Conservation (phyloP, 73 alveolate species). For the Paramecium biaurelia region DNA sequence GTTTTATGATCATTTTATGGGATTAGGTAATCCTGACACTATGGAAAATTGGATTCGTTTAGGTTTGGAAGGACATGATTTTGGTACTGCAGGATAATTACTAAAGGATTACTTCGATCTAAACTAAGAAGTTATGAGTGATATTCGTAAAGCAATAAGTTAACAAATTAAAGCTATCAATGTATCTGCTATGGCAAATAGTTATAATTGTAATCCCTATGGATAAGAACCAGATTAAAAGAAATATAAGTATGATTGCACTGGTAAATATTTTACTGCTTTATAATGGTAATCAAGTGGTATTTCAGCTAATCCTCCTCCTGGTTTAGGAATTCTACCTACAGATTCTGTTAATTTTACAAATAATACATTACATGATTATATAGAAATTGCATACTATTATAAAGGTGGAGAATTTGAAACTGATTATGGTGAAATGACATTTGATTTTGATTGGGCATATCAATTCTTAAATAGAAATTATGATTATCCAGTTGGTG, state of each 20-base stretch:
- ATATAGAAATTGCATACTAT: background rate
- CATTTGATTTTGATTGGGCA: conserved; percentile 52
- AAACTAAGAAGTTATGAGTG: background rate
- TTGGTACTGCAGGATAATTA: conserved; percentile 8
- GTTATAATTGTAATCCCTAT: background rate
- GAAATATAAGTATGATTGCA: conserved; percentile 24
- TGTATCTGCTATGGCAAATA: background rate
- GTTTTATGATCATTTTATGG: conserved; percentile 15
- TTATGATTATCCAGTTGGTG: conserved; percentile 1
- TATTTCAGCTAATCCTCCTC: conserved; percentile 32
- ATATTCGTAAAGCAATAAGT: background rate
- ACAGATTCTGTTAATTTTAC: background rate
- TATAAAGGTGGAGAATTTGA: conserved; percentile 23
- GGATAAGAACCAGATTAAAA: background rate
- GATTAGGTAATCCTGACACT: conserved; percentile 13
- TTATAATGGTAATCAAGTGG: conserved; percentile 9
- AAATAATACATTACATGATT: conserved; percentile 22
- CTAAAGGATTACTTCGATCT: conserved; percentile 7
- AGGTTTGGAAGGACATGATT: conserved; percentile 45
- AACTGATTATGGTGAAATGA: background rate
- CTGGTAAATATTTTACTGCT: conserved; percentile 47
- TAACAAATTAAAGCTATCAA: background rate
- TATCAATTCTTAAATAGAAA: conserved; percentile 11
- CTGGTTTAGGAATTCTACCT: background rate
- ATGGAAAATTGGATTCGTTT: conserved; percentile 47